phyloP scores from a whole-genome alignment of 208 protist species.

The Leishmania gerbilli region DNA sequence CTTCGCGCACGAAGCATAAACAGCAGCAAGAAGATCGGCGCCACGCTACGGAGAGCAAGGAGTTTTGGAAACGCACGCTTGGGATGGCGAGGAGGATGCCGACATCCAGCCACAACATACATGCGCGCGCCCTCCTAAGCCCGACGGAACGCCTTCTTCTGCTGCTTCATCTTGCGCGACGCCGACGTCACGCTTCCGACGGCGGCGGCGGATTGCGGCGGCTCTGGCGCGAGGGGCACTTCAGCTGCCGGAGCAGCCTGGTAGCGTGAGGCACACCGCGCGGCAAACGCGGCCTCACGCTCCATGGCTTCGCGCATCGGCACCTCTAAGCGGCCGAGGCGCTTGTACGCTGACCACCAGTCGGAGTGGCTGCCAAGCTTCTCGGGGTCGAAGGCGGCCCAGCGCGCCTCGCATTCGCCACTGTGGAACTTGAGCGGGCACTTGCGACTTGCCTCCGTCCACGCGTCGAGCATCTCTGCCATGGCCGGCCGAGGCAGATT shows the following conservation, averaged over 20 bases:
- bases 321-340: conserved; percentile 59
- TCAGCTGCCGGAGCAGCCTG: not conserved
- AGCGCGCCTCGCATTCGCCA: conserved; percentile 71
- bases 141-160: conserved; percentile 21
- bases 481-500: conserved; percentile 61
- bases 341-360: conserved; percentile 80
- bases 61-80: not conserved
- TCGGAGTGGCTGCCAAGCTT: conserved; percentile 34
- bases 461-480: conserved; percentile 85
- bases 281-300: conserved; percentile 9
- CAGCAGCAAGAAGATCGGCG: not conserved
- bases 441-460: conserved; percentile 73
- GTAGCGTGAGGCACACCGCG: not conserved
- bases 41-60: not conserved
- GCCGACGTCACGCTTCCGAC: conserved; percentile 10
- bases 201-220: not conserved
- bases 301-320: conserved; percentile 36
- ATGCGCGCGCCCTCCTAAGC: not conserved
- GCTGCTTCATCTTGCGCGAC: conserved; percentile 25
- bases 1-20: not conserved
- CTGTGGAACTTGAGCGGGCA: conserved; percentile 69
- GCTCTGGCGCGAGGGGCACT: not conserved
- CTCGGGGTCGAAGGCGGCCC: conserved; percentile 66
- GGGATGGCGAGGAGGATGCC: not conserved
- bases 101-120: not conserved